These are phyloP conservation scores for Botrytis cinerea DNA, from an alignment of 2,329 filamentous ascomycete genomes.

Conservation along the genomic window DNA sequence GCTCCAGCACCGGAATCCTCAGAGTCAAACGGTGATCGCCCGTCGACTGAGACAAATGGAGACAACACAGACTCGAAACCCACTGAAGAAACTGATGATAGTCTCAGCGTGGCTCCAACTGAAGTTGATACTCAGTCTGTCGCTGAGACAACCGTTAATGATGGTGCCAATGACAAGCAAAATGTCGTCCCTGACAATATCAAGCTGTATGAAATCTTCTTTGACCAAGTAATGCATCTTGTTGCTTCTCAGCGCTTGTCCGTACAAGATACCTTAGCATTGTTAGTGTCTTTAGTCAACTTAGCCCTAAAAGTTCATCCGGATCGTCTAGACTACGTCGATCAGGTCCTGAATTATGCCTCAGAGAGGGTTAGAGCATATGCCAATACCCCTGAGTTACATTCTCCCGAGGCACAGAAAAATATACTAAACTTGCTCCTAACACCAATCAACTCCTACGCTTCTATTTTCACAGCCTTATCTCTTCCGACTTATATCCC, in stretches of 20 bases:
- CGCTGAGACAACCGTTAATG: constrained; percentile 29
- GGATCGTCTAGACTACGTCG: constrained; percentile 87
- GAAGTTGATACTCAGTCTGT: constrained; percentile 28
- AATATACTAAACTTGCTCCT: constrained; percentile 89
- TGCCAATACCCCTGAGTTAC: constrained; percentile 91
- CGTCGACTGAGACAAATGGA: constrained; percentile 27
- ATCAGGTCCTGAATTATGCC: constrained; percentile 89
- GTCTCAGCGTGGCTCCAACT: constrained; percentile 51
- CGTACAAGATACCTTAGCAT: constrained; percentile 90
- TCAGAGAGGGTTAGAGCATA: constrained; percentile 84
- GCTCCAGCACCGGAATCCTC: constrained; percentile 28
- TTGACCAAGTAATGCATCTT: constrained; percentile 90
- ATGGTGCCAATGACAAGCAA: constrained; percentile 47
- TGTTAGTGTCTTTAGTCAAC: constrained; percentile 91
- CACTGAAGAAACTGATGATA: constrained; percentile 44
- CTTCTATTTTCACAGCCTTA: constrained; percentile 93
- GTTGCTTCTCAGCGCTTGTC: constrained; percentile 88
- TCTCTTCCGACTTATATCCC: constrained; percentile 90
- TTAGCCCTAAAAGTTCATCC: constrained; percentile 96
- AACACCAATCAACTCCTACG: constrained; percentile 84
- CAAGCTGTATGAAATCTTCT: constrained; percentile 95
- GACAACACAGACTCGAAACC: constrained; percentile 44
- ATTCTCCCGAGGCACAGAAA: constrained; percentile 82
- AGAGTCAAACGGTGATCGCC: constrained; percentile 40
- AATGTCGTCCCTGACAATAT: constrained; percentile 71